Base-by-base conservation (phyloP, 75 land plant species). In the Pinus tabuliformis region DNA sequence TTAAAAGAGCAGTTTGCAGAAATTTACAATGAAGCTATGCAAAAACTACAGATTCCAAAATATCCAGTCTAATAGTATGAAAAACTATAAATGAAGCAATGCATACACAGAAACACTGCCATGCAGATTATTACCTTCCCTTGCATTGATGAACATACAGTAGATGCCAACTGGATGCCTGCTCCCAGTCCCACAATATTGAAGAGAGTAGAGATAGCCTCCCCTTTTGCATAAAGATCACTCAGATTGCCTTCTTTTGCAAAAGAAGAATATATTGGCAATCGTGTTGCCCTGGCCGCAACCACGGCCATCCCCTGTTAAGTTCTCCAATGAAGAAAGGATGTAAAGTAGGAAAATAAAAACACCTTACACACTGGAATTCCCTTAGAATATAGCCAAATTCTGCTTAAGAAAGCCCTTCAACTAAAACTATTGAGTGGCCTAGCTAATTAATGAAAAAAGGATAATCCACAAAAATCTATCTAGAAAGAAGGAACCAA, bases 151-250 rank as follows among this genome's bases (percentile, higher is more conserved):
- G 99, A 88, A 77, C 93, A 92, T 45, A 89, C 45, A 15, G 95
- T 94, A 4, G 99, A 92, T 61, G 98, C 98, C 76, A 97, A 82
- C 54, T 88, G 91, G 74, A 97, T 91, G 64, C 99, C 99, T 16
- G 82, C 91, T 76, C 98, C 99, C 16, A 97, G 72, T 58, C 99
- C 99, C 54, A 86, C 73, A 39, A 97, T 94, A 88, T 97, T 97
- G 61, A 93, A 94, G 3, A 97, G 86, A 13, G 99, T 97, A 71
- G 99, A 97, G 54, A 97, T 94, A 56, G 99, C 99, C 88, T 97
- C 99, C n/a, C 99, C 99, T 86, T 97, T 97, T 2, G 99, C 99
- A 89, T 89, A 97, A 30, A 97, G 80, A 80, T 97, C 99, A 83
- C 99, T 97, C 30, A 97, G 91, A 85, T 97, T 97, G 21, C 94